Conservation (phyloP, 352 stramenopile species). For the Phytopythium delawarense region DNA sequence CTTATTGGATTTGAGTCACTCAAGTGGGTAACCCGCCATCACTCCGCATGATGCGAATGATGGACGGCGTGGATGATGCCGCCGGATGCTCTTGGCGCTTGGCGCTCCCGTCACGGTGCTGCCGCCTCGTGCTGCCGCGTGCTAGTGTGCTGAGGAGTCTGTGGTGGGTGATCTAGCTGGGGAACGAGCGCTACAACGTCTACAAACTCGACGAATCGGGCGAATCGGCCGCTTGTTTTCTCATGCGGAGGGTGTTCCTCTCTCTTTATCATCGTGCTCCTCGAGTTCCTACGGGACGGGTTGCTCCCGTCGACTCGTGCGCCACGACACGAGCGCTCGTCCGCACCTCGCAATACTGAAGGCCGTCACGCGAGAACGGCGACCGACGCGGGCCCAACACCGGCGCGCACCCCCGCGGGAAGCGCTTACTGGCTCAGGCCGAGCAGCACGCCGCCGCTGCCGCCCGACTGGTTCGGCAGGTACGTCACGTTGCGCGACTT, state of each 20-base stretch:
- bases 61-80: not conserved
- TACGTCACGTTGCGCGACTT: slow-evolving; percentile 98
- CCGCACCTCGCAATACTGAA: not conserved
- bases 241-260: not conserved
- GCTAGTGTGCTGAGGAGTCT: too few species aligned
- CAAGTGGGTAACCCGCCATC: not conserved
- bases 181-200: not conserved
- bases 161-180: too few species aligned
- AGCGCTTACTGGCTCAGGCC: slow-evolving; percentile 59
- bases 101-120: not conserved
- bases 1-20: not conserved
- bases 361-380: not conserved
- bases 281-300: not conserved
- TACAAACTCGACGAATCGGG: not conserved
- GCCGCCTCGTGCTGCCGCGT: too few species aligned
- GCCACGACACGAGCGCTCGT: not conserved
- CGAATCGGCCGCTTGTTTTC: not conserved
- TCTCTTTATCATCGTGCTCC: not conserved
- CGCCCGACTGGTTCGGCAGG: slow-evolving; percentile 90
- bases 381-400: not conserved
- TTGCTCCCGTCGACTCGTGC: not conserved
- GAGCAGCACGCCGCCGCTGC: slow-evolving; percentile 83
- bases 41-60: not conserved
- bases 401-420: not conserved
- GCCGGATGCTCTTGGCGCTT: not conserved